Evolutionary conservation across 2,329 filamentous ascomycete genomes (phyloP).

Genomic region (Phyllosticta paracitricarpa): DNA sequence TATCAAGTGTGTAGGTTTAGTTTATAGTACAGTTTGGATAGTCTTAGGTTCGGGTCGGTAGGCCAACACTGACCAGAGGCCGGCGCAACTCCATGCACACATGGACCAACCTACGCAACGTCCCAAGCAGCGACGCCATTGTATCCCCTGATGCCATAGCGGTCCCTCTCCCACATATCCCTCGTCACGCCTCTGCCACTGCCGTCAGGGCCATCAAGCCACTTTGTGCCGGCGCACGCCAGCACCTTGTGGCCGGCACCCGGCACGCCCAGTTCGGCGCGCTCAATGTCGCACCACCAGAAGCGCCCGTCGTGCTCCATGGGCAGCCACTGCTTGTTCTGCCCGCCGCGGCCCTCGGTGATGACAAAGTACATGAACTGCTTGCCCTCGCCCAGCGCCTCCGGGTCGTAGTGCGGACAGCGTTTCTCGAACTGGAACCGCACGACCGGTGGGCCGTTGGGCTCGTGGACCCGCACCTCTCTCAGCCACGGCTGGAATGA

Average conservation of each 20-base stretch:
- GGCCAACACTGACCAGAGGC: not conserved
- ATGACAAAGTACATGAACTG: constrained; percentile 61
- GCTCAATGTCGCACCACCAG: constrained; percentile 67
- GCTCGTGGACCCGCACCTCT: constrained; percentile 51
- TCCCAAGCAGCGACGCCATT: constrained; percentile 2
- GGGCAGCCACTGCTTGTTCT: constrained; percentile 57
- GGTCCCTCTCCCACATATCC: constrained; percentile 4
- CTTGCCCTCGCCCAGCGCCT: constrained; percentile 54
- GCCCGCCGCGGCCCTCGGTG: constrained; percentile 51
- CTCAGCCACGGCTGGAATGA: constrained; percentile 53
- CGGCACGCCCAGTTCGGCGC: constrained; percentile 37
- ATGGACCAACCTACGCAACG: not conserved
- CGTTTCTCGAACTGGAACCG: constrained; percentile 72
- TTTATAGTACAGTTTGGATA: too few relatives aligned
- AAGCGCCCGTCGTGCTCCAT: constrained; percentile 63
- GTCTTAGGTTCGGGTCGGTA: not conserved
- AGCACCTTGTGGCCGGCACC: constrained; percentile 13
- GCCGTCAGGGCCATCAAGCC: constrained; percentile 3
- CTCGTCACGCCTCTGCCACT: constrained; percentile 10
- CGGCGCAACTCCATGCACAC: not conserved
- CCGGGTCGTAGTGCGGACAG: constrained; percentile 76
- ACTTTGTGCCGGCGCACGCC: constrained; percentile 4
- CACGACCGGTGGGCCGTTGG: constrained; percentile 33
- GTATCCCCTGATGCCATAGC: constrained; percentile 6
- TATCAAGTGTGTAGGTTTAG: too few relatives aligned